Evolutionary conservation across 2,329 filamentous ascomycete species (phyloP).

Genomic region (Mycosphaerella sp.): DNA sequence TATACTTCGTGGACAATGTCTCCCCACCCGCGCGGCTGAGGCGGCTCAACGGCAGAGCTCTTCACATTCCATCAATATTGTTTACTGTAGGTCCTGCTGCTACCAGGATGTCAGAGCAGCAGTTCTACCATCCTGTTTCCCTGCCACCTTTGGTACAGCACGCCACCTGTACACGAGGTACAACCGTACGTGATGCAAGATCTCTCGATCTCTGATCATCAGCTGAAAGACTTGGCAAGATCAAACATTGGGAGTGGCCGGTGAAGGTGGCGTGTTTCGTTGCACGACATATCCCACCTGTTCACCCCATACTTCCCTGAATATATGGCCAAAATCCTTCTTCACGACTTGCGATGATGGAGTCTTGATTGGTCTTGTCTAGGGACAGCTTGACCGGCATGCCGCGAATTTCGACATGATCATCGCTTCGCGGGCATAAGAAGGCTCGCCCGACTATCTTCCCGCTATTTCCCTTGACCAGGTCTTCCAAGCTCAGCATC

Average conservation of each 20-base stretch:
- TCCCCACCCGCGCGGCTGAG: no score
- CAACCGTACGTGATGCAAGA: neutral
- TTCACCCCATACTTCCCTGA: no score
- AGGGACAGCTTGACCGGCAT: neutral
- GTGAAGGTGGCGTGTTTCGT: neutral
- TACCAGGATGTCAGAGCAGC: neutral
- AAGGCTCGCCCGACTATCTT: neutral
- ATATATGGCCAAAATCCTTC: neutral
- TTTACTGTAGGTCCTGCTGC: neutral
- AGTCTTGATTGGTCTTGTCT: neutral
- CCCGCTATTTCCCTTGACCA: neutral
- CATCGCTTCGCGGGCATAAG: neutral
- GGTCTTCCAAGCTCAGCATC: neutral
- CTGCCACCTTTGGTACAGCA: neutral
- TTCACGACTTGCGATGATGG: neutral
- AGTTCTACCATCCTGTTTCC: neutral
- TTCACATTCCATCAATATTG: neutral
- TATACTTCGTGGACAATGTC: neutral
- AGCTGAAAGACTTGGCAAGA: neutral
- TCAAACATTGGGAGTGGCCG: neutral
- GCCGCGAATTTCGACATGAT: neutral
- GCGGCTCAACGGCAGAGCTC: neutral
- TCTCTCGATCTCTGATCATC: neutral
- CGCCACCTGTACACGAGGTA: neutral
- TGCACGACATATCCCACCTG: neutral